Base-by-base conservation (phyloP, 108 stramenopile genomes). In the Cyclotella kingstonii region DNA sequence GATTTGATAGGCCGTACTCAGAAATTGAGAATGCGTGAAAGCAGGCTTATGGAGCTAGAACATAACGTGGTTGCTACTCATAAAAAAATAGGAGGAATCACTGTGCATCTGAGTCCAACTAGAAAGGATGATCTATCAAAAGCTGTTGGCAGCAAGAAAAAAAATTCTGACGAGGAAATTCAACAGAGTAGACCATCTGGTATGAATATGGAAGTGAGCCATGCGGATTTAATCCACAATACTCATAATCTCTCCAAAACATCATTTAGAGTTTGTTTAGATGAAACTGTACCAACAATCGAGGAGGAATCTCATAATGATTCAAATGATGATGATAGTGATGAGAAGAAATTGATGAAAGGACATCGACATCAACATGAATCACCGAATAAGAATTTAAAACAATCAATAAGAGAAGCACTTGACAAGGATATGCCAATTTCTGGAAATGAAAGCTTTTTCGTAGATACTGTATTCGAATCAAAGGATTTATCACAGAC, bases 221-320 rank as follows among this genome's bases (percentile, higher is more conserved):
- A 47, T 22, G 26, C 46, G 12, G 23, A 17, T 9, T 5, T 2
- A 2, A 36, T 9, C 12, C 34, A 29, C 4, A 21, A 8, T 14
- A 4, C 44, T 49, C 10, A 5, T 52, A 38, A 63, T 15, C 14
- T 29, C 17, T 27, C n/a, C 9, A 14, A 22, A 21, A 40, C 18
- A 29, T 66, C 53, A 45, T 43, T 54, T 3, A 34, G 41, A 54
- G 30, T 17, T n/a, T 44, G 52, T 31, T 65, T 53, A 19, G 52
- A 41, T 3, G 42, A 54, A 21, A 3, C 22, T 12, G 51, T 53
- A 50, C 51, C 63, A 31, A 65, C 63, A 28, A 65, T 65, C 40
- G 26, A 22, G 18, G 63, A 65, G 35, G 63, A 53, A 33, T 11
- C 63, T 19, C 25, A 31, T 4, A 2, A 28, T 5, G 15, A 15